phyloP scores from a whole-genome alignment of 192 early-diverging fungal genomes.

The Martensiomyces pterosporus region DNA sequence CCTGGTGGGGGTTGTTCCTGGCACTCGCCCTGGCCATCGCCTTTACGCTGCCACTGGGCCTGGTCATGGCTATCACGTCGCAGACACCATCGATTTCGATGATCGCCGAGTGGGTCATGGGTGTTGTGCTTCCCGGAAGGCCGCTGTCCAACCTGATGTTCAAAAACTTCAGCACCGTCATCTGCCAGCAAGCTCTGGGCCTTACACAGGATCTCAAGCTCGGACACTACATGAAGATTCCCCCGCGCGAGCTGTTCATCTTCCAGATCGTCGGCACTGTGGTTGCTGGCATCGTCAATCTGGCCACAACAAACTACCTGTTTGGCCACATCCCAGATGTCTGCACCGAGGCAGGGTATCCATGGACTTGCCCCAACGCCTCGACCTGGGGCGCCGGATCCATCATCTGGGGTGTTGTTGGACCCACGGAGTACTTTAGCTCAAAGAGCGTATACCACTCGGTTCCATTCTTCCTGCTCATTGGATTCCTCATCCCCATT shows the following conservation, averaged over 20 bases:
- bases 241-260: slow-evolving; percentile 60
- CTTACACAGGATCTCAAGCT: slow-evolving; percentile 61
- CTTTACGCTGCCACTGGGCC: slow-evolving; percentile 61
- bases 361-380: slow-evolving; percentile 53
- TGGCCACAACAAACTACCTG: slow-evolving; percentile 43
- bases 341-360: slow-evolving; percentile 37
- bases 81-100: slow-evolving; percentile 56
- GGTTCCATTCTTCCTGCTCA: slow-evolving; percentile 33
- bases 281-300: slow-evolving; percentile 54
- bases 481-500: slow-evolving; percentile 57
- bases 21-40: slow-evolving; percentile 46
- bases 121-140: slow-evolving; percentile 58
- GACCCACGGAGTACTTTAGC: slow-evolving; percentile 55
- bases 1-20: slow-evolving; percentile 58
- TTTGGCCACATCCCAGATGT: slow-evolving; percentile 56
- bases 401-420: slow-evolving; percentile 65
- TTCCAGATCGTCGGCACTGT: slow-evolving; percentile 61
- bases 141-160: slow-evolving; percentile 65
- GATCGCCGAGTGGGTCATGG: slow-evolving; percentile 60
- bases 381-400: slow-evolving; percentile 53
- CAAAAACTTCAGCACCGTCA: slow-evolving; percentile 65
- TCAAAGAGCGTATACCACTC: slow-evolving; percentile 42
- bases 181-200: slow-evolving; percentile 56
- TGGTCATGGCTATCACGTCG: slow-evolving; percentile 59
- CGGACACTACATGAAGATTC: slow-evolving; percentile 68